These are phyloP conservation scores for Boletus sensibilis DNA, from an alignment of 768 basidiomycete genomes.

Conservation along the genomic window DNA sequence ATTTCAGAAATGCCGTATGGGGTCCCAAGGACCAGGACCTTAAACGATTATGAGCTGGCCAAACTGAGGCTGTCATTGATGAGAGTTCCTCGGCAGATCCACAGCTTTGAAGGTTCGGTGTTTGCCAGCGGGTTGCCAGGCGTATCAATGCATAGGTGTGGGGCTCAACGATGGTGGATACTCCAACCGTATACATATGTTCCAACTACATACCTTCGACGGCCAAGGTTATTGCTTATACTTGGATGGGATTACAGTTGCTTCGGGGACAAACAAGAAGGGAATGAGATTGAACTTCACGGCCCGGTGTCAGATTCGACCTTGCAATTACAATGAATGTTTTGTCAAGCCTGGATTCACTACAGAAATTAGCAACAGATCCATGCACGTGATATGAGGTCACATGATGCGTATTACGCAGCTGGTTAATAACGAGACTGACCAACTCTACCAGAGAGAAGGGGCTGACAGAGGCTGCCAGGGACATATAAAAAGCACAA, in stretches of 20 bases:
- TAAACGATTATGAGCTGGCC: background rate
- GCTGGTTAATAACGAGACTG: background rate
- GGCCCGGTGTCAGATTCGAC: background rate
- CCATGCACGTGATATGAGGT: conserved; percentile 8
- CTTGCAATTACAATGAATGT: too few relatives aligned
- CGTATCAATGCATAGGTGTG: background rate
- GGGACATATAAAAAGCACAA: conserved; percentile 20
- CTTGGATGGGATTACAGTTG: background rate
- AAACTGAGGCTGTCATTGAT: background rate
- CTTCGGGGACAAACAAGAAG: background rate
- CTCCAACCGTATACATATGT: background rate
- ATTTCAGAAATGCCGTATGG: background rate
- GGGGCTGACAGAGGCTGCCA: conserved; percentile 16
- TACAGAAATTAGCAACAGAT: too few relatives aligned
- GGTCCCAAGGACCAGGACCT: background rate
- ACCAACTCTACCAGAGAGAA: background rate
- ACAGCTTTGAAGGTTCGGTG: background rate
- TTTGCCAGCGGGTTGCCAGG: too few relatives aligned
- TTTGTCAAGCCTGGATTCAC: too few relatives aligned
- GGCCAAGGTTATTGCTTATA: too few relatives aligned
- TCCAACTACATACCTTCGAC: background rate
- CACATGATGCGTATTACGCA: conserved; percentile 18
- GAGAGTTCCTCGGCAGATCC: background rate
- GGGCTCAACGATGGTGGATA: background rate
- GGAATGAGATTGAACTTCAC: background rate